phyloP scores from a whole-genome alignment of 352 stramenopile genomes.

The Phytopythium chamaehyphon region DNA sequence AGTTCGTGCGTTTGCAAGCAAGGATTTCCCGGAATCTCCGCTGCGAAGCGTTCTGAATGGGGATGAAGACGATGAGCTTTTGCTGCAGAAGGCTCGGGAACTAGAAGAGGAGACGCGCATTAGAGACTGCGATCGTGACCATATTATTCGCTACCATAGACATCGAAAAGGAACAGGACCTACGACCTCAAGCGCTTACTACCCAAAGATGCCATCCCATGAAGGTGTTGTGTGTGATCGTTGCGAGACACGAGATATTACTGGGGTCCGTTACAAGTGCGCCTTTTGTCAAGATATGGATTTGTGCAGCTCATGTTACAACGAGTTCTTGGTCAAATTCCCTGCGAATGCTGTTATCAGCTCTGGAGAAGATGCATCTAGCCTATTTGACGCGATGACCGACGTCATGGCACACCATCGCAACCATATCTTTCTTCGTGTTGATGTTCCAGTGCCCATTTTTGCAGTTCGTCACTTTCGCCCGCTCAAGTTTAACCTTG shows the following conservation, averaged over 20 bases:
- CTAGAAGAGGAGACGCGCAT: conserved; percentile 17
- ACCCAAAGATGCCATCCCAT: conserved; percentile 47
- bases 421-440: conserved; percentile 61
- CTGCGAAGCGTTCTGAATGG: conserved; percentile 20
- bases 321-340: conserved; percentile 28
- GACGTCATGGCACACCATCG: conserved; percentile 31
- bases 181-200: conserved; percentile 23
- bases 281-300: conserved; percentile 67
- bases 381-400: not conserved
- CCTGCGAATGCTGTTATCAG: conserved; percentile 7
- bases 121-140: conserved; percentile 16
- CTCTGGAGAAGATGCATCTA: not conserved
- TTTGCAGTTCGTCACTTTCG: conserved; percentile 55
- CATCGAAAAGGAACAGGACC: not conserved
- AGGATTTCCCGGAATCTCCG: conserved; percentile 26
- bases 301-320: conserved; percentile 60
- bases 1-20: conserved; percentile 42
- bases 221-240: conserved; percentile 69
- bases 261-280: conserved; percentile 65
- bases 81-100: conserved; percentile 7
- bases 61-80: conserved; percentile 7
- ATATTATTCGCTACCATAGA: conserved; percentile 9
- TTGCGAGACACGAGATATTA: conserved; percentile 55
- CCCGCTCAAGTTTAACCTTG: conserved; percentile 18
- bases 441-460: conserved; percentile 60